phyloP scores from a whole-genome alignment of 257 asterid species.

The Phtheirospermum japonicum region DNA sequence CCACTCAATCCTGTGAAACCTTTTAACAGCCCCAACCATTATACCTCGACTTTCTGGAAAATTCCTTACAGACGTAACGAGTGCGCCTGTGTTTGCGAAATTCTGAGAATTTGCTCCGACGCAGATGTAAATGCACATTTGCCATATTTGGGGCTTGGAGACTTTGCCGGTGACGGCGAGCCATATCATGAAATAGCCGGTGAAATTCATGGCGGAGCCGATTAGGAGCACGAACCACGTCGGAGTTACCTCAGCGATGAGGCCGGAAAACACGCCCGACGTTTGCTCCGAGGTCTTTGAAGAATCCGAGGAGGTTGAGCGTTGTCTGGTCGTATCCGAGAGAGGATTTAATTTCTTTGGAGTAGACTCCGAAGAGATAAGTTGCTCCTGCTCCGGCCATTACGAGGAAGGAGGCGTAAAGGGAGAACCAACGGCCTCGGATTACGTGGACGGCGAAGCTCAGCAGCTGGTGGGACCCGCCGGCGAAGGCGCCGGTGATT shows the following conservation, averaged over 20 bases:
- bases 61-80: slow-evolving; percentile 68
- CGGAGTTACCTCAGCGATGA: slow-evolving; percentile 72
- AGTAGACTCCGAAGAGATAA: slow-evolving; percentile 72
- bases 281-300: slow-evolving; percentile 81
- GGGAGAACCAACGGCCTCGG: slow-evolving; percentile 84
- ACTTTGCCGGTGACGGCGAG: slow-evolving; percentile 51
- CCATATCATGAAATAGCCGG: slow-evolving; percentile 84
- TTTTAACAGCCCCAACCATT: slow-evolving; percentile 63
- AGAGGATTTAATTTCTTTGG: slow-evolving; percentile 64
- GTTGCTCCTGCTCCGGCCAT: slow-evolving; percentile 98
- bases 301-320: slow-evolving; percentile 71
- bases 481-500: neutral
- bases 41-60: slow-evolving; percentile 71
- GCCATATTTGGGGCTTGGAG: slow-evolving; percentile 62
- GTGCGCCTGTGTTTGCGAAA: slow-evolving; percentile 84
- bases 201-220: slow-evolving; percentile 72
- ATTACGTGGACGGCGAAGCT: slow-evolving; percentile 44
- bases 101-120: slow-evolving; percentile 85
- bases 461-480: slow-evolving; percentile 22
- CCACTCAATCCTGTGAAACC: slow-evolving; percentile 87
- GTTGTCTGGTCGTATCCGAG: slow-evolving; percentile 84
- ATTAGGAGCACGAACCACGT: slow-evolving; percentile 72
- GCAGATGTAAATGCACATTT: slow-evolving; percentile 74
- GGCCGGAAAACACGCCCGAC: slow-evolving; percentile 84
- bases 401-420: slow-evolving; percentile 68